Evolutionary conservation across 139 green algal species (phyloP), one percentile per base, ranked within the genome.

Genomic region (Mesotaenium endlicherianum): DNA sequence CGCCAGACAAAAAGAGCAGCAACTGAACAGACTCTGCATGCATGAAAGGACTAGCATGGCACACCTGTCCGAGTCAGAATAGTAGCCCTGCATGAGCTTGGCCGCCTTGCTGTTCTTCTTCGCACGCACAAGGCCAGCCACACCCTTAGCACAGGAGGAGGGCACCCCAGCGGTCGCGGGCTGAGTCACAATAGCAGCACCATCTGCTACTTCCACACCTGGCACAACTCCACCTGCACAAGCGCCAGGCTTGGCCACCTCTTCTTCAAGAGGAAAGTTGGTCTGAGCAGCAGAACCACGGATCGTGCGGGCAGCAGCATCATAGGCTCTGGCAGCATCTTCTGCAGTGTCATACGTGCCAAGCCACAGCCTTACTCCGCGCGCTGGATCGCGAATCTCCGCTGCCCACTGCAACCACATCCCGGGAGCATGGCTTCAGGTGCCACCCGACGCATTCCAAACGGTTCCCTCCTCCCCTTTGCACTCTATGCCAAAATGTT

Each of bases 311-410:
- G 95, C 95, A 2, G 95, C 95, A 14, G 90, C 88, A 74, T 98
- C 95, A 80, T 98, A 98, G 0, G 95, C 95, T 5, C 93, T 89
- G 0, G 95, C 95, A 39, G 95, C 95, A 79, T 98, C 94, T 74
- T 97, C 95, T 31, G 95, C 94, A 2, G 95, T 97, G 86, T 98
- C 94, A 80, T 97, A 98, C 0, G 95, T 98, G 69, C 95, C 95
- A 26, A 98, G 92, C 95, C 95, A 98, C 86, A 88, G 8, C 42
- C 89, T 5, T 41, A 93, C 91, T 0, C 96, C 94, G 0, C 94
- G 89, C 5, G 92, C 96, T 0, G 96, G 95, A 81, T 99, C 96
- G 11, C 96, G 82, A 55, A 99, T 99, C 88, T 99, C 96, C 14
- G 96, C 96, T 4, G 96, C 96, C 94, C 91, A 91, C 77, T 98